phyloP scores from a whole-genome alignment of 2,329 filamentous ascomycete species.

The Sclerotinia spermophila region DNA sequence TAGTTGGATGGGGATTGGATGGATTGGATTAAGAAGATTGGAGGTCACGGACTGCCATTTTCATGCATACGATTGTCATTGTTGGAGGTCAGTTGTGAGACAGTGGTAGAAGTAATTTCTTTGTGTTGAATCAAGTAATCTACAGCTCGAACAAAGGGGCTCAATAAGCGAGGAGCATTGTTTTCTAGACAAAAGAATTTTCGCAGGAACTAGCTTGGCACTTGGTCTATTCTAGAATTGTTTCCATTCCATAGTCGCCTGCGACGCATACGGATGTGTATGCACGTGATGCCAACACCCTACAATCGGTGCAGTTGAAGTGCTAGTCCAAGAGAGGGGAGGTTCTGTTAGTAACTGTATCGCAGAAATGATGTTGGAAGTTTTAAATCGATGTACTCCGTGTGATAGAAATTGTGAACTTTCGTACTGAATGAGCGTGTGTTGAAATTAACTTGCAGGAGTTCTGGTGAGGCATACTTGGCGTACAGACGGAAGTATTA shows the following conservation, averaged over 20 bases:
- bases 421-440: background rate
- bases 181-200: background rate
- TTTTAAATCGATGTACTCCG: background rate
- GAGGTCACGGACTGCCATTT: background rate
- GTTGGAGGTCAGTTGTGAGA: background rate
- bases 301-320: background rate
- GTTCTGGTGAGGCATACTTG: background rate
- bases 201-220: background rate
- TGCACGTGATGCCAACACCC: background rate
- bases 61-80: background rate
- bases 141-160: background rate
- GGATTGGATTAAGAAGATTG: background rate
- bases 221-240: background rate
- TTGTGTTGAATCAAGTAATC: background rate
- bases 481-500: background rate
- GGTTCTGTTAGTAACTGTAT: background rate
- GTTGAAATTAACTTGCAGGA: background rate
- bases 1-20: background rate
- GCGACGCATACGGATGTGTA: background rate
- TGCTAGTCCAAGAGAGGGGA: no score
- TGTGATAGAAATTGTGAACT: background rate
- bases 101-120: background rate
- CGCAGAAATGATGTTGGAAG: background rate
- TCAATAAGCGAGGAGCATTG: background rate
- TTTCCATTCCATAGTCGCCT: background rate